Evolutionary conservation across 352 stramenopile genomes (phyloP), one percentile per base, ranked within the genome.

Genomic region (Pythium phragmiticola): DNA sequence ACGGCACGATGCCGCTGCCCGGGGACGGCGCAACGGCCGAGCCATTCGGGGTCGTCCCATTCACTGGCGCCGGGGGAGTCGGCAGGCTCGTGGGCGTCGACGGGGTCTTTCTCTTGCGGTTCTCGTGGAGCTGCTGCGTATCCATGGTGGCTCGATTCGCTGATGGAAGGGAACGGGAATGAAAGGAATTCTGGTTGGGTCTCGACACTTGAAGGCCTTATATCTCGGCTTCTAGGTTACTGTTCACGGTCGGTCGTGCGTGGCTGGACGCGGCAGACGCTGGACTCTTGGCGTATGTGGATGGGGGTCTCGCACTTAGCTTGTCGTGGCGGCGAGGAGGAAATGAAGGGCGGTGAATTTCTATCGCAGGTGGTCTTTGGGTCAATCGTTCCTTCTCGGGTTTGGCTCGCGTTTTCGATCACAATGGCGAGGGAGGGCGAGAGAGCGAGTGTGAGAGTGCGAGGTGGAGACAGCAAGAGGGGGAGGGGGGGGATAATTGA

Each of bases 81-180:
- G 54, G 42, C 9, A 76, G 71, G 11, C 72, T 66, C 53, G 71
- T 74, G 68, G 63, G 77, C 33, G 65, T 75, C 11, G 74, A 73
- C 19, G 76, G 80, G 68, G 87, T 89, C 78, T 90, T 90, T 43
- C 84, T 81, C 78, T 92, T 92, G 71, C 84, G 84, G 64, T 84
- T 87, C 7, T 61, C 48, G 28, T 46, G 60, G 21, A 55, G 46
- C 30, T 69, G 63, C 30, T 63, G 54, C n/a, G 63, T 60, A 17
- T 68, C 60, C 60, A 67, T 67, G 43, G 6, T 52, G 52, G 5
- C 11, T 47, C 21, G 26, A 30, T 51, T 50, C 16, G 16, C 23
- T 65, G n/a, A 51, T 23, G 26, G 37, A 6, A 39, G 19, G 36
- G 19, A 36, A 7, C 0, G 34, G 33, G 9, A 26, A 28, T 6